Evolutionary conservation across 2,329 filamentous ascomycete species (phyloP), one percentile per base, ranked within the genome.

Genomic region (Spiromastix sp.): DNA sequence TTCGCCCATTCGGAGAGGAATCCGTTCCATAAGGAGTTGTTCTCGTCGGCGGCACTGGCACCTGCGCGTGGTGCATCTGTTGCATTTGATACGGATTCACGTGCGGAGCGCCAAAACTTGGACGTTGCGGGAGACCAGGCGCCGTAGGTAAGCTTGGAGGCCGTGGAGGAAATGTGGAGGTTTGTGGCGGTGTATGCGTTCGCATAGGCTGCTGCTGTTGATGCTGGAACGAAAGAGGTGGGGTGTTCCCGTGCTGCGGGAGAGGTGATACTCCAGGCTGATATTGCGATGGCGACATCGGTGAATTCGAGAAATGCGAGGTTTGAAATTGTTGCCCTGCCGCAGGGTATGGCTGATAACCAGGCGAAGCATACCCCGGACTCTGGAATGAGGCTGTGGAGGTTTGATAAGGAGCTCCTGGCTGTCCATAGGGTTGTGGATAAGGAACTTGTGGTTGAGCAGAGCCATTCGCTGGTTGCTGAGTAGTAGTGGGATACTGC

Each of bases 51-150:
- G 59, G 56, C 34, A 49, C 47, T 30, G 60, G 51, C 30, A 67
- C 56, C 41, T 59, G 48, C 48, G 68, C 69, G 60, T 68, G 60
- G 49, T 76, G 72, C 59, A 75, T 63, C 48, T 71, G 68, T 43
- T 73, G 69, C 61, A 75, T 63, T 41, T 71, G 66, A 39, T 66
- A 67, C 28, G 66, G 61, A 46, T 69, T 72, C 40, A 71, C 60
- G 37, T 61, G 61, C 18, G 70, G 68, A 11, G 68, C 67, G 41
- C 64, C 67, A 49, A 78, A 74, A 8, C 67, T 62, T 11, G 76
- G 76, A 34, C 76, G 66, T 43, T 77, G 72, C 3, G 76, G 76
- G 28, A 80, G 64, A 37, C 73, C 71, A 15, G 72, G 66, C 10
- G 69, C 67, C 32, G 63, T 51, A n/a, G 71, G 71, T 31, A 74